These are phyloP conservation scores for Didymella sp. DNA, from an alignment of 2,329 filamentous ascomycete species.

Conservation along the genomic window DNA sequence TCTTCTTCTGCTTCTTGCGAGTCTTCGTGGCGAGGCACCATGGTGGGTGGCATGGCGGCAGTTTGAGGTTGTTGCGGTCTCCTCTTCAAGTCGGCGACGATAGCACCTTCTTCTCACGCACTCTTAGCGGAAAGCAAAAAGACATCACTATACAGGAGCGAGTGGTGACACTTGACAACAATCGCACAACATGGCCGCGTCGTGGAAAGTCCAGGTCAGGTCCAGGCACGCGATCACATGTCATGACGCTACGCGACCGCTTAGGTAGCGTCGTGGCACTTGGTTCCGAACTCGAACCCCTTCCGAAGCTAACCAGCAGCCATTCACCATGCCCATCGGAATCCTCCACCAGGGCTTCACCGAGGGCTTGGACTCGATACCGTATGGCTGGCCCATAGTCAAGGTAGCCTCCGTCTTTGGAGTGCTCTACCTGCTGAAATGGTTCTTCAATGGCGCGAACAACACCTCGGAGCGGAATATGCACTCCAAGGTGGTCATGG, in stretches of 20 bases:
- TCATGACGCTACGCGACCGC: conserved; percentile 16
- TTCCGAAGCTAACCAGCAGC: conserved; percentile 27
- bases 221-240: conserved; percentile 12
- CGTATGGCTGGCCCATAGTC: conserved; percentile 61
- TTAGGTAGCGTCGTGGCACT: conserved; percentile 34
- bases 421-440: conserved; percentile 68
- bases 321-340: conserved; percentile 65
- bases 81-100: background rate
- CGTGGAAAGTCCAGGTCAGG: background rate
- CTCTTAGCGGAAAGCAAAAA: background rate
- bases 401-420: conserved; percentile 61
- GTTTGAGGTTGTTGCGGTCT: background rate
- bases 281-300: conserved; percentile 34
- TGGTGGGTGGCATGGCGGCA: conserved; percentile 5
- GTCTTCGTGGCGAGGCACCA: conserved; percentile 9
- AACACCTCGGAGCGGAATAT: conserved; percentile 82
- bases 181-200: background rate
- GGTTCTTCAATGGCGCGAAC: conserved; percentile 75
- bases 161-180: background rate
- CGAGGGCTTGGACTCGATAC: conserved; percentile 63
- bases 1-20: conserved; percentile 20
- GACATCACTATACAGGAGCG: background rate
- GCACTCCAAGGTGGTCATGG: conserved; percentile 91
- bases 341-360: conserved; percentile 62
- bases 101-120: background rate